Evolutionary conservation across 208 protist species (phyloP), one percentile per base, ranked within the genome.

Genomic region (Phytomonas sp.): DNA sequence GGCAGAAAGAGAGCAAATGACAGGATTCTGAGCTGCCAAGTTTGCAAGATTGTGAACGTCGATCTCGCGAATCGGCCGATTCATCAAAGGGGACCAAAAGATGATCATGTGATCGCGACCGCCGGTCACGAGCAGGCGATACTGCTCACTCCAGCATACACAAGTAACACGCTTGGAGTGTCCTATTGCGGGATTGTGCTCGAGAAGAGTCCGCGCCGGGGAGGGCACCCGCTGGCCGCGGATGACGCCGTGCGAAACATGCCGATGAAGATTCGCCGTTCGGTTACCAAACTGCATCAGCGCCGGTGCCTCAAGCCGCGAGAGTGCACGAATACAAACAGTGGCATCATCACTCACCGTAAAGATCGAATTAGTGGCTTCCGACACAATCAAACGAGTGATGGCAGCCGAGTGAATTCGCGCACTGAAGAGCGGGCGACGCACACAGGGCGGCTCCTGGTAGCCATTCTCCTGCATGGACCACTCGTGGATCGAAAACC

Each of bases 111-210:
- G 83, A 66, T 96, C 91, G 31, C 78, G 65, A 11, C 88, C 79
- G 13, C 91, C 91, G 0, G 88, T 92, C 59, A 88, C 80, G 37
- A 96, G 73, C 43, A 93, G 31, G 70, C 71, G 74, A 23, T 83
- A 67, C 29, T 46, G 40, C 5, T 71, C 80, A 68, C 79, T 73
- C 76, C 82, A 85, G 63, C 77, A 83, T 59, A 84, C 77, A 68
- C 86, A 93, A 29, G 85, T 92, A 68, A 96, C 78, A 36, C 73
- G 75, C 15, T 83, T 85, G 0, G 72, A 80, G 76, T 96, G 91
- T 0, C 87, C 83, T 4, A 64, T 20, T 15, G 9, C 1, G 40
- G 40, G 40, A 15, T 2, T 15, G 40, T 51, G 13, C 40, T 51
- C 40, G 40, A 15, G 40, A 15, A 17, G 13, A 51, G 9, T 17